Evolutionary conservation across 352 stramenopile species (phyloP).

Genomic region (Phytophthora brassicae): DNA sequence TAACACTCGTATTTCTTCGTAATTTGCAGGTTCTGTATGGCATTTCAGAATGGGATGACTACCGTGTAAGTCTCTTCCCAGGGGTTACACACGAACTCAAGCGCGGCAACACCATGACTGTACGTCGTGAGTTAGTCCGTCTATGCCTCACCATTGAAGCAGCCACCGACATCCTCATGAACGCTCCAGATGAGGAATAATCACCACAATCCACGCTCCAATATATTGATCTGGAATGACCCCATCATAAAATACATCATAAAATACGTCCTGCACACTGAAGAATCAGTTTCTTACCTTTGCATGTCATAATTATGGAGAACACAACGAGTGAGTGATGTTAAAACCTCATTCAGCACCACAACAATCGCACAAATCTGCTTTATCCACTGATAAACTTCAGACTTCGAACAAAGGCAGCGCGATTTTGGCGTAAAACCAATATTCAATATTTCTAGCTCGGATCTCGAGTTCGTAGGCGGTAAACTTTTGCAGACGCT

Average conservation of each 20-base stretch:
- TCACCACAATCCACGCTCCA: neutral
- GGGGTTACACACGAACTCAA: constrained; percentile 76
- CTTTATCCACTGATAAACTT: neutral
- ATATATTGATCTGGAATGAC: neutral
- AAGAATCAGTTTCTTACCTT: no score
- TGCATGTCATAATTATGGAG: no score
- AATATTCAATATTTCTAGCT: constrained; percentile 21
- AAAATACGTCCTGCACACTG: no score
- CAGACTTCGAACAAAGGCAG: neutral
- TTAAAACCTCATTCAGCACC: no score
- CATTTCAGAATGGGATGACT: constrained; percentile 87
- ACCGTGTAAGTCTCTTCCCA: constrained; percentile 73
- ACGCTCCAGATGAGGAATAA: constrained; percentile 31
- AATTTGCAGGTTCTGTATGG: constrained; percentile 62
- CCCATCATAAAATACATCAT: no score
- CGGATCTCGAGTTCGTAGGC: no score
- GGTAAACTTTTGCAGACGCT: no score
- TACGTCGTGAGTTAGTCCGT: constrained; percentile 75
- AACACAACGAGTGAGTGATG: no score
- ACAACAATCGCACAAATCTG: no score
- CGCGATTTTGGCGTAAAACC: constrained; percentile 8
- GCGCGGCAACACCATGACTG: constrained; percentile 63
- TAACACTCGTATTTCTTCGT: constrained; percentile 12
- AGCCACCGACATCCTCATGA: constrained; percentile 62
- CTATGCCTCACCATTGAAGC: constrained; percentile 82